These are phyloP conservation scores for Scutellaria minor DNA, from an alignment of 257 asterid species.

Conservation along the genomic window DNA sequence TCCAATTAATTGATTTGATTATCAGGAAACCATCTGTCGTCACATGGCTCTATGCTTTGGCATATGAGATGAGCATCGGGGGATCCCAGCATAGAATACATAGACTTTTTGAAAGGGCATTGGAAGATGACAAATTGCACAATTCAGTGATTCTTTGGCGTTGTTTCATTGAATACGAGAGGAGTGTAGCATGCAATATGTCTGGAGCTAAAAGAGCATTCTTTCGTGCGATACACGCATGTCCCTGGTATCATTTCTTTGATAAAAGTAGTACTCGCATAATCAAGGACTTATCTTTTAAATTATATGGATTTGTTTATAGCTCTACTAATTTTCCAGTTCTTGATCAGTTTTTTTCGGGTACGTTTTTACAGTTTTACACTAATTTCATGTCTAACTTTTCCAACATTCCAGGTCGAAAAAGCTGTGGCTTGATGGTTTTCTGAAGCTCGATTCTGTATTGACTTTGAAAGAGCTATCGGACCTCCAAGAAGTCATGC, in stretches of 20 bases:
- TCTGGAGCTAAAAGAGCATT: constrained; percentile 84
- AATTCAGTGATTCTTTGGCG: constrained; percentile 87
- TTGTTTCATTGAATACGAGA: constrained; percentile 76
- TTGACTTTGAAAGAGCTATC: constrained; percentile 85
- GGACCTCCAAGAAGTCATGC: constrained; percentile 96
- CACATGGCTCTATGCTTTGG: constrained; percentile 72
- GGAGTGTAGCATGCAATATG: constrained; percentile 50
- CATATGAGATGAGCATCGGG: constrained; percentile 72
- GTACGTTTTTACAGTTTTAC: not conserved
- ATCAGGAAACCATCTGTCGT: constrained; percentile 81
- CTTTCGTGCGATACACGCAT: constrained; percentile 94
- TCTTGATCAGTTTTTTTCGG: not conserved
- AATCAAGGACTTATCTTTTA: not conserved
- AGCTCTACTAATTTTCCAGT: not conserved
- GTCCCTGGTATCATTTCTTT: constrained; percentile 77
- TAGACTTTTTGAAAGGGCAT: constrained; percentile 84
- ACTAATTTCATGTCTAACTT: not conserved
- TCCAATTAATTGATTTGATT: constrained; percentile 20
- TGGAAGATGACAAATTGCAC: constrained; percentile 68
- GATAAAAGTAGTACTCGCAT: not conserved
- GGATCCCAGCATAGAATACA: constrained; percentile 77
- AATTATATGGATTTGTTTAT: constrained; percentile 10
- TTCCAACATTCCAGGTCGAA: constrained; percentile 67
- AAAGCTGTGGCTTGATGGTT: constrained; percentile 93
- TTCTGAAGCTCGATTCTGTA: constrained; percentile 60